These are phyloP conservation scores for Pseudonitzschia delicatissima DNA, from an alignment of 108 stramenopile genomes.

Conservation along the genomic window DNA sequence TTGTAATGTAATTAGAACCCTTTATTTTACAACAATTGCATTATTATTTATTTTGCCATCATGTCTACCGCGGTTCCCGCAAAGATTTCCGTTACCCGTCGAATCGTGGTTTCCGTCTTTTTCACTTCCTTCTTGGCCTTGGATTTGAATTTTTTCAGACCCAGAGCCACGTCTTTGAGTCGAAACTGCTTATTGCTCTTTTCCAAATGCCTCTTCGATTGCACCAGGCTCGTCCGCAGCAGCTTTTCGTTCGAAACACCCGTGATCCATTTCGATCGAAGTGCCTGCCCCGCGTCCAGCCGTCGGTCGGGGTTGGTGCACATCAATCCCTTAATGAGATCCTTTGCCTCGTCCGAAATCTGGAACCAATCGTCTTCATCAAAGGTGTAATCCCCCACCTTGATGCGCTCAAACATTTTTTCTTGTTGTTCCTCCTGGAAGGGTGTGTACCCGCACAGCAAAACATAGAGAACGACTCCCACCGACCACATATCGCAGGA, in stretches of 20 bases:
- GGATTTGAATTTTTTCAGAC: background rate
- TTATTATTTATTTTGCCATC: too few species aligned
- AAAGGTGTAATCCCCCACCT: slow-evolving; percentile 42
- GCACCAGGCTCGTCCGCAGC: background rate
- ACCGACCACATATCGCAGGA: slow-evolving; percentile 93
- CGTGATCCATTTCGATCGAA: slow-evolving; percentile 74
- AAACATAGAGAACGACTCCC: slow-evolving; percentile 89
- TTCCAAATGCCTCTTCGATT: background rate
- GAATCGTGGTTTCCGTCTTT: background rate
- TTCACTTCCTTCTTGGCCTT: slow-evolving; percentile 1
- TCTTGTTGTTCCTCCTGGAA: slow-evolving; percentile 46
- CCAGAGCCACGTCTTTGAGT: background rate
- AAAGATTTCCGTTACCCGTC: background rate
- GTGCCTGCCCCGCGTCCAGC: slow-evolving; percentile 54
- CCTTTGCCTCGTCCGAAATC: slow-evolving; percentile 68
- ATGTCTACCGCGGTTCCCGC: background rate
- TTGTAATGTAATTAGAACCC: too few species aligned
- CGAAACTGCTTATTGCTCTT: background rate
- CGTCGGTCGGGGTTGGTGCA: slow-evolving; percentile 61
- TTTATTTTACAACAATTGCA: too few species aligned
- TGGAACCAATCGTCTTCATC: slow-evolving; percentile 58
- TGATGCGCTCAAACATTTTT: slow-evolving; percentile 47
- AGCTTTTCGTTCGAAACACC: slow-evolving; percentile 1
- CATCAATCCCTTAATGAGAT: slow-evolving; percentile 67
- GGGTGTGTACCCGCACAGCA: slow-evolving; percentile 82